Percentiles rank a stretch among this genome's conserved stretches.
These are phyloP conservation scores for Cyberlindnera maclurae DNA, from an alignment of 805 yeast species.

Conservation along the genomic window DNA sequence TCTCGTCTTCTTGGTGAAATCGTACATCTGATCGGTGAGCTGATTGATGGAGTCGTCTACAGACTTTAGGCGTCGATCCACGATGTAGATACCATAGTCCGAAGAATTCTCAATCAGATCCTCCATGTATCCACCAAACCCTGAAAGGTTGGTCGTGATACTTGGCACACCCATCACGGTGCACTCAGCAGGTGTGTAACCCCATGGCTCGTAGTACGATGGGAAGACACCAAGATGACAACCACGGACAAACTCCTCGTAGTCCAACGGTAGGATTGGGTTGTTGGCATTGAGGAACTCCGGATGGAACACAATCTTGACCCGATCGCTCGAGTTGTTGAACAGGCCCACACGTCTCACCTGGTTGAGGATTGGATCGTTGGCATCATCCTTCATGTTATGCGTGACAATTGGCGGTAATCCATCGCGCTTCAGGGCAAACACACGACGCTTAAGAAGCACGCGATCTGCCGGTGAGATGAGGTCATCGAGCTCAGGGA, in stretches of 20 bases:
- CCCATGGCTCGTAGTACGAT: conserved; percentile 98
- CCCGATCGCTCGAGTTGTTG: conserved; percentile 84
- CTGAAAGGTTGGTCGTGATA: conserved; percentile 90
- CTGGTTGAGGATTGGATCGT: conserved; percentile 86
- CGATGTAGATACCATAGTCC: conserved; percentile 95
- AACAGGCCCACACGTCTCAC: conserved; percentile 87
- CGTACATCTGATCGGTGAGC: conserved; percentile 82
- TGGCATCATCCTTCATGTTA: conserved; percentile 88
- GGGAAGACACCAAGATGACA: conserved; percentile 98
- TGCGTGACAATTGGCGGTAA: conserved; percentile 96
- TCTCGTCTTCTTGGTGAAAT: conserved; percentile 80
- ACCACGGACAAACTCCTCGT: conserved; percentile 96
- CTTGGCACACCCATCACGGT: conserved; percentile 99
- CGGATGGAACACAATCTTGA: conserved; percentile 94
- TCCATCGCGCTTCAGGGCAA: conserved; percentile 83
- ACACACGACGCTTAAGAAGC: conserved; percentile 81
- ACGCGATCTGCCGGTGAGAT: conserved; percentile 85
- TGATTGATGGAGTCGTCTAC: conserved; percentile 93
- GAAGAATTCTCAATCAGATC: conserved; percentile 89
- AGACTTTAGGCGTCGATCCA: conserved; percentile 86
- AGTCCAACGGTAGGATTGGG: conserved; percentile 88
- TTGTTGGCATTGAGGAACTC: conserved; percentile 92
- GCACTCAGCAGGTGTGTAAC: conserved; percentile 98
- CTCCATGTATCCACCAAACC: conserved; percentile 98
- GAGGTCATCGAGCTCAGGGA: conserved; percentile 74